A percentile compares a stretch with the other conserved stretches of the same genome.
Evolutionary conservation across 2,329 filamentous ascomycete species (phyloP).

Genomic region (Calonectria pteridis): DNA sequence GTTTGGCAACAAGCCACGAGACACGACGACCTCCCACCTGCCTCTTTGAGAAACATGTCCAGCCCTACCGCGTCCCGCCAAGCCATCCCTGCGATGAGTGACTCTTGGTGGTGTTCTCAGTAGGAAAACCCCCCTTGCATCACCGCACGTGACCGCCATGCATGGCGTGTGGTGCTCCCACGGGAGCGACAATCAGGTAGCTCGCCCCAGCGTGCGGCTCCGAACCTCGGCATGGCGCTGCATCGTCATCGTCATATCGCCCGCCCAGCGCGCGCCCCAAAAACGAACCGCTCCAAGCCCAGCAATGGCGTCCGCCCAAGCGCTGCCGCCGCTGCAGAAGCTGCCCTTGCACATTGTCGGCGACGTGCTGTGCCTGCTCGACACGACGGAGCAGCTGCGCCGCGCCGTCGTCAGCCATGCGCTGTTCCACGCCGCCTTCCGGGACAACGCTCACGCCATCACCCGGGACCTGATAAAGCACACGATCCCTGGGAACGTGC

Average conservation of each 20-base stretch:
- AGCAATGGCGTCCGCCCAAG: not conserved
- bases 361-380: not conserved
- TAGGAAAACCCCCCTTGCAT: not conserved
- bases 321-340: not conserved
- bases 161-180: not conserved
- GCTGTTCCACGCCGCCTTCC: not conserved
- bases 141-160: not conserved
- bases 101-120: not conserved
- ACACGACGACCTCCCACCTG: not conserved
- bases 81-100: not conserved
- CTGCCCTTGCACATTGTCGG: constrained; percentile 6
- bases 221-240: not conserved
- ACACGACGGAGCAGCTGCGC: not conserved
- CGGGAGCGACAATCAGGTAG: not conserved
- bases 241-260: not conserved
- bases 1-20: not conserved
- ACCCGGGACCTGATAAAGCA: not conserved
- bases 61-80: not conserved
- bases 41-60: not conserved
- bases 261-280: not conserved
- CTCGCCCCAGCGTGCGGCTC: not conserved
- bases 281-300: not conserved
- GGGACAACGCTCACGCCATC: not conserved
- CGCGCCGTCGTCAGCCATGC: not conserved
- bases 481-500: not conserved